Evolutionary conservation across 2,329 filamentous ascomycete genomes (phyloP), one percentile per base, ranked within the genome.

Genomic region (Fusarium torreyae): DNA sequence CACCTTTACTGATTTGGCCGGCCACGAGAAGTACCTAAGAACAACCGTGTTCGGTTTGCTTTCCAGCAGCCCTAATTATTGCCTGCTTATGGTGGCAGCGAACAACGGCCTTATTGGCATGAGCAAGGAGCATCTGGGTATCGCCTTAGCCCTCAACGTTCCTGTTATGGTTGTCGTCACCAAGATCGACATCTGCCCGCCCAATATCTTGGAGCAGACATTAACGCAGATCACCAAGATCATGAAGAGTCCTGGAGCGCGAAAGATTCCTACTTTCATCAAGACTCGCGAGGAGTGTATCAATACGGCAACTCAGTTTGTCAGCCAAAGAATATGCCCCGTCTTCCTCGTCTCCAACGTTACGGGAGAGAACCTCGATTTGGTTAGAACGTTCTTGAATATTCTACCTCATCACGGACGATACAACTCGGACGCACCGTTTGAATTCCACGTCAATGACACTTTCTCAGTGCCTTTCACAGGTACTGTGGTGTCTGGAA

Each of bases 281-380:
- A 96, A 94, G 79, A 92, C 91, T 71, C 91, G 91, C 62, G 94
- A 97, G 77, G 93, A 97, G 71, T 97, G 94, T 74, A 91, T 99
- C 75, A 94, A 96, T 78, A 99, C 96, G 1, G 95, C 96, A 11
- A 95, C 93, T 0, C 96, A 98, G 78, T 98, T 99, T 75, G 93
- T 98, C 73, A 96, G 92, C 74, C 92, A 97, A 80, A 89, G 96
- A 40, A 98, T 99, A 77, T 98, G 95, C 76, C 96, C 96, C 14
- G 92, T 99, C 69, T 99, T 99, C 82, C 94, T 98, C 76, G 94
- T 99, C 13, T 98, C 95, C 72, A 99, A 99, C 76, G 96, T 99
- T 33, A 98, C 96, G 1, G 96, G 96, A 45, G 89, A 97, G 79
- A 94, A 93, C 65, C 86, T 99, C 45, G 93, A 98, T 68, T 86